Base-by-base conservation (phyloP, 2,329 filamentous ascomycete species). In the Talaromyces sp. region DNA sequence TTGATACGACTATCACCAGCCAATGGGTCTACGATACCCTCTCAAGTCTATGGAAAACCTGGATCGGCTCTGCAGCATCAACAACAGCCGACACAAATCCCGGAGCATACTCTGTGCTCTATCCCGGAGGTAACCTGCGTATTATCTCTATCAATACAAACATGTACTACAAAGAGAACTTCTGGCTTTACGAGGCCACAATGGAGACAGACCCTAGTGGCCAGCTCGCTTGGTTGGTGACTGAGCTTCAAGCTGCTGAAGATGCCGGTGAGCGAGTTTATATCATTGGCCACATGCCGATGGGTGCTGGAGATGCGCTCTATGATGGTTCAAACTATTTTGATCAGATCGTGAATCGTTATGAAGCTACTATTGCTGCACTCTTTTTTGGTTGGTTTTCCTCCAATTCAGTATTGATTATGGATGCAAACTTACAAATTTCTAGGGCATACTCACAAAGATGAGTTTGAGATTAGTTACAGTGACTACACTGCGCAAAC, bases 101-200 rank as follows among this genome's bases (percentile, higher is more conserved):
- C 31, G 85, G 84, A 19, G 78, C 78, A 25, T 87, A 86, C 72
- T 84, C 84, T 3, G 77, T 79, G 13, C 77, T 76, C 58, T 77
- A 82, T 50, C 75, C 80, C 6, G 70, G 71, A n/a, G 78, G 78
- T 2, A 84, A 84, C 66, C 75, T 87, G 41, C 80, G 84, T 7
- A 73, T 87, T 69, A 86, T 87, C 68, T 86, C 84, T 9, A 73
- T 86, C 66, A 86, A 84, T 74, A 86, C 83, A 2, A 86, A 86
- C 70, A 70, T 86, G 62, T 86, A 83, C 73, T 87, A 87, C 71
- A 80, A 79, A 31, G 74, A 81, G 66, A 87, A 87, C 75, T 85
- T 83, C 70, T 85, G 81, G 78, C 72, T 86, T 11, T 87, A 85
- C 67, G 79, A 83, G 69, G 76, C 80, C 59, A 75, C 78, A 0